A percentile compares a stretch with the other conserved stretches of the same genome.
phyloP scores from a whole-genome alignment of 1,284 basidiomycete species.

The Irpex sp. region DNA sequence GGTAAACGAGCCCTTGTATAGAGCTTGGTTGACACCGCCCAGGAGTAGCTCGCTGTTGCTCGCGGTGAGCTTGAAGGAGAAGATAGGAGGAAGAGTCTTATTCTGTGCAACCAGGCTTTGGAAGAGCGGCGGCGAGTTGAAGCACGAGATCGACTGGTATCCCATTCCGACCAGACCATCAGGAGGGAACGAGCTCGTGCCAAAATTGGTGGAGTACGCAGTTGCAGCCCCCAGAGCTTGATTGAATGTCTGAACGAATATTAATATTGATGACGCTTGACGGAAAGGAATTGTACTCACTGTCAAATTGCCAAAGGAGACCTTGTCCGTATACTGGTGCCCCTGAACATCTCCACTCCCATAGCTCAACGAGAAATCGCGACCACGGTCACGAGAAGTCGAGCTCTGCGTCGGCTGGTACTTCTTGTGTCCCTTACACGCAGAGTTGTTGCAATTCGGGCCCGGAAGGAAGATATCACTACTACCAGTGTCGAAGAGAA shows the following conservation, averaged over 20 bases:
- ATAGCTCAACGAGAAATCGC: slow-evolving; percentile 24
- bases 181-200: slow-evolving; percentile 31
- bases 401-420: slow-evolving; percentile 29
- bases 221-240: slow-evolving; percentile 41
- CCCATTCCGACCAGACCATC: slow-evolving; percentile 51
- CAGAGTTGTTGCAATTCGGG: slow-evolving; percentile 25
- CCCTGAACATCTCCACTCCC: slow-evolving; percentile 29
- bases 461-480: slow-evolving; percentile 39
- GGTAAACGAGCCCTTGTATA: slow-evolving; percentile 38
- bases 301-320: slow-evolving; percentile 14
- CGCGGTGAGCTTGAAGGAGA: slow-evolving; percentile 50
- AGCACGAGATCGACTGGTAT: slow-evolving; percentile 35
- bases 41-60: slow-evolving; percentile 46
- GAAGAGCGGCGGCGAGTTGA: slow-evolving; percentile 37
- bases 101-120: slow-evolving; percentile 38
- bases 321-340: slow-evolving; percentile 30
- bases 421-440: slow-evolving; percentile 31
- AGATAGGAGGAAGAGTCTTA: slow-evolving; percentile 36
- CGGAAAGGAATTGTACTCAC: slow-evolving; percentile 6
- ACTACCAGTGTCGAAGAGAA: slow-evolving; percentile 29
- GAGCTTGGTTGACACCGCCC: slow-evolving; percentile 43
- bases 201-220: slow-evolving; percentile 41
- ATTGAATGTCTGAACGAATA: slow-evolving; percentile 18
- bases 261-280: neutral
- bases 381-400: slow-evolving; percentile 21